phyloP scores from a whole-genome alignment of 345 rosid genomes.

The Noccaea caerulescens region DNA sequence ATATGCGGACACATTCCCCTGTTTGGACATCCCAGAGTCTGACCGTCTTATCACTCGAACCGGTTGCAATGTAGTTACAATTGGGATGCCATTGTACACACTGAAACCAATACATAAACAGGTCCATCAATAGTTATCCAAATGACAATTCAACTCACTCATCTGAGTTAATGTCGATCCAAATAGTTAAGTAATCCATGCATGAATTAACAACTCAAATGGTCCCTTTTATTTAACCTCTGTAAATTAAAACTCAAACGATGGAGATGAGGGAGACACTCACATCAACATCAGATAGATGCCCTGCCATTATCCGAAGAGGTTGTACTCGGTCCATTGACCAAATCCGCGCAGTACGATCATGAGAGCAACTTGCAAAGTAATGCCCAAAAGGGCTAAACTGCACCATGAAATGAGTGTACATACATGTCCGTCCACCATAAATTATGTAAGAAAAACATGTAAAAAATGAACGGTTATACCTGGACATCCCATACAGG shows the following conservation, averaged over 20 bases:
- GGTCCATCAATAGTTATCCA: slow-evolving; percentile 11
- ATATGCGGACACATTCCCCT: slow-evolving; percentile 89
- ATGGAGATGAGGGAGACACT: slow-evolving; percentile 43
- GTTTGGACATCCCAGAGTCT: slow-evolving; percentile 92
- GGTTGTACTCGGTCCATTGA: slow-evolving; percentile 94
- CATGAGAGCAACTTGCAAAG: slow-evolving; percentile 96
- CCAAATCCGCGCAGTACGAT: slow-evolving; percentile 95
- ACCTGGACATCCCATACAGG: slow-evolving; percentile 99
- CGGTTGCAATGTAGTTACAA: slow-evolving; percentile 94
- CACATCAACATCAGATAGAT: slow-evolving; percentile 96
- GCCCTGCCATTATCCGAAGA: slow-evolving; percentile 95
- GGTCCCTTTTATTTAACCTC: background rate
- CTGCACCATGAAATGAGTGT: slow-evolving; percentile 57
- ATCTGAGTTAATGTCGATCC: background rate
- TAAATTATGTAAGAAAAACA: slow-evolving; percentile 14
- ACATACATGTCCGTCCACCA: slow-evolving; percentile 27
- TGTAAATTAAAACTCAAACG: slow-evolving; percentile 5
- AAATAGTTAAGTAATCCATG: slow-evolving; percentile 5
- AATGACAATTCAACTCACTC: background rate
- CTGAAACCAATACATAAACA: slow-evolving; percentile 49
- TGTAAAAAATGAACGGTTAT: slow-evolving; percentile 23
- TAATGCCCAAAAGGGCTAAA: slow-evolving; percentile 94
- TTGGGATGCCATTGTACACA: slow-evolving; percentile 98
- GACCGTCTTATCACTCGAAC: slow-evolving; percentile 92
- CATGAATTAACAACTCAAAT: slow-evolving; percentile 8